Evolutionary conservation across 257 asterid species (phyloP), one percentile per base, ranked within the genome.

Genomic region (Nicotiana tomentosiformis): DNA sequence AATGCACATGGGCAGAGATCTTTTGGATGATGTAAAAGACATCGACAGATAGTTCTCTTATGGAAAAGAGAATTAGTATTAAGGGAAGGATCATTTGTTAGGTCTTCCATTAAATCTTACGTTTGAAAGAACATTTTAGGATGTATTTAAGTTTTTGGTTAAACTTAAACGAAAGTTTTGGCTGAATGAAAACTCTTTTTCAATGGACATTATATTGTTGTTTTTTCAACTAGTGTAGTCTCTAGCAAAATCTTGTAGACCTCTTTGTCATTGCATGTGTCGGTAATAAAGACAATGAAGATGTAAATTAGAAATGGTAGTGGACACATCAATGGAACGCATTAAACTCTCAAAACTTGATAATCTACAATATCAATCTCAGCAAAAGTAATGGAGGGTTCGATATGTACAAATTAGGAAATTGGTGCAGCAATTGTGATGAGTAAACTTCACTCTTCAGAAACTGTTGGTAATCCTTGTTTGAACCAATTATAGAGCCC

Each of bases 401-500:
- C 29, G 61, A 74, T 74, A 26, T 74, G 62, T 74, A 74, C 80
- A 74, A 72, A 39, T 43, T 43, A 49, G 23, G 17, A 49, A 72
- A 46, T 46, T 74, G 61, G 80, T 74, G 51, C 62, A 74, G 23
- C 62, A 12, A 29, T 29, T 29, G 30, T 29, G 30, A 29, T 20
- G 20, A 20, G 17, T 66, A 81, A 65, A 77, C 81, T 84, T 92
- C 93, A 87, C 80, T 94, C 97, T 90, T 96, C 92, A 70, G 93
- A 86, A 79, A 46, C 93, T 77, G 86, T 10, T n/a, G 99, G 98
- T 82, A 96, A 90, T 81, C 66, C 97, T 91, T 89, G 87, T 86
- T 94, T 96, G 64, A 83, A 77, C 99, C 98, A 96, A 84, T 82
- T 88, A 83, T 91, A 92, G 18, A 92, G 84, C 80, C 99, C 99